Evolutionary conservation across 2,329 filamentous ascomycete species (phyloP).

Genomic region (Ascochyta viciae-villosae): DNA sequence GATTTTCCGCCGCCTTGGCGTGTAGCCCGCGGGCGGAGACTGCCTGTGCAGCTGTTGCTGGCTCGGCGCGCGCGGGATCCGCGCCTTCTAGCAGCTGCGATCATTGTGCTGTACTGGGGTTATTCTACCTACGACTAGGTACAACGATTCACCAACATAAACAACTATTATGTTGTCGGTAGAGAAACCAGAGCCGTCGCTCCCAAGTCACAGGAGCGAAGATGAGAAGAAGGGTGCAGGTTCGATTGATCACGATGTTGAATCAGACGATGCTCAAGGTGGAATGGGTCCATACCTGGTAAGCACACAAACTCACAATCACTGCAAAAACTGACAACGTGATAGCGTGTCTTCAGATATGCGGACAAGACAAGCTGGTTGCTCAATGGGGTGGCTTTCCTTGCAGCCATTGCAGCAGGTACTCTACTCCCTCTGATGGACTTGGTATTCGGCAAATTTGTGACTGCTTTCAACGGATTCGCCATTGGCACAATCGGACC

Average conservation of each 20-base stretch:
- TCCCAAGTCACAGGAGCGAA: neutral
- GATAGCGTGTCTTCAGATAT: constrained; percentile 46
- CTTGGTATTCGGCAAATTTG: constrained; percentile 60
- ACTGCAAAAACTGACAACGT: constrained; percentile 10
- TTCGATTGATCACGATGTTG: constrained; percentile 6
- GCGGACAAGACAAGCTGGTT: constrained; percentile 42
- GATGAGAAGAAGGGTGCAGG: neutral
- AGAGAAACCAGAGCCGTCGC: neutral
- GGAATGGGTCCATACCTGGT: constrained; percentile 37
- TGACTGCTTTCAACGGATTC: constrained; percentile 56
- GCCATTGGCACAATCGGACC: constrained; percentile 41
- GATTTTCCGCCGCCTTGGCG: neutral
- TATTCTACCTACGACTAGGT: too few species aligned
- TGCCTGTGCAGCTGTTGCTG: neutral
- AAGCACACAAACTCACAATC: constrained; percentile 3
- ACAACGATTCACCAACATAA: neutral
- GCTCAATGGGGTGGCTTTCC: constrained; percentile 40
- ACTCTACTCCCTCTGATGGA: constrained; percentile 59
- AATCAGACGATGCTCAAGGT: constrained; percentile 22
- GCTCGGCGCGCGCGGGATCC: neutral
- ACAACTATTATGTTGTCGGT: constrained; percentile 17
- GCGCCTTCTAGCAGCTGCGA: neutral
- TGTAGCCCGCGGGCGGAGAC: neutral
- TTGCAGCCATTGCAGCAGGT: constrained; percentile 53
- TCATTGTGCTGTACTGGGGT: too few species aligned